Evolutionary conservation across 2,329 filamentous ascomycete genomes (phyloP).

Genomic region (Penicillium sp.): DNA sequence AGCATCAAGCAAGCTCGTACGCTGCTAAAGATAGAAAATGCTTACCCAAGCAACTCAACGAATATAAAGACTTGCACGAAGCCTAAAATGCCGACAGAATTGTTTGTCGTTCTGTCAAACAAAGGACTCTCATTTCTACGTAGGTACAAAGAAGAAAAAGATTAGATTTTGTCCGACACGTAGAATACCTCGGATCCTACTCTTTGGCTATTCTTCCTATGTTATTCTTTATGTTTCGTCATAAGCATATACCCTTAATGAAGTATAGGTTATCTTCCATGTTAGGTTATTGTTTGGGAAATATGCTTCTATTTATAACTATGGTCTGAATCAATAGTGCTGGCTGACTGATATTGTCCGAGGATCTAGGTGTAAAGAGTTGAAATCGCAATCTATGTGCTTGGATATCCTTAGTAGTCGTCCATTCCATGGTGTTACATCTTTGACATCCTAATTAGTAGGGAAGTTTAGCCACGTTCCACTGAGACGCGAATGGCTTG

Average conservation of each 20-base stretch:
- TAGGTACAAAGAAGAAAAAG: not conserved
- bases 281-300: not conserved
- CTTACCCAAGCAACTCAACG: not conserved
- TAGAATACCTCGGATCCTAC: not conserved
- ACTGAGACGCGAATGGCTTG: too few species aligned
- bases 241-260: not conserved
- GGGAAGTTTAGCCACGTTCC: too few species aligned
- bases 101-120: not conserved
- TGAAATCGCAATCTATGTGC: too few species aligned
- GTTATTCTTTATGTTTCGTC: not conserved
- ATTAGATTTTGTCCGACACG: not conserved
- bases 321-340: too few species aligned
- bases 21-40: not conserved
- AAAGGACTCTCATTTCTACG: not conserved
- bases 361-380: too few species aligned
- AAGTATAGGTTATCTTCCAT: too few species aligned
- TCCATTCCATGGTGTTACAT: too few species aligned
- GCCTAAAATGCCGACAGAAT: not conserved
- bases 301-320: too few species aligned
- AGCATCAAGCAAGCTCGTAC: not conserved
- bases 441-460: too few species aligned
- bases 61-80: not conserved
- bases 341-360: too few species aligned
- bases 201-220: not conserved
- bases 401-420: too few species aligned